Evolutionary conservation across 192 early-diverging fungal species (phyloP).

Genomic region (Coemansia sp.): DNA sequence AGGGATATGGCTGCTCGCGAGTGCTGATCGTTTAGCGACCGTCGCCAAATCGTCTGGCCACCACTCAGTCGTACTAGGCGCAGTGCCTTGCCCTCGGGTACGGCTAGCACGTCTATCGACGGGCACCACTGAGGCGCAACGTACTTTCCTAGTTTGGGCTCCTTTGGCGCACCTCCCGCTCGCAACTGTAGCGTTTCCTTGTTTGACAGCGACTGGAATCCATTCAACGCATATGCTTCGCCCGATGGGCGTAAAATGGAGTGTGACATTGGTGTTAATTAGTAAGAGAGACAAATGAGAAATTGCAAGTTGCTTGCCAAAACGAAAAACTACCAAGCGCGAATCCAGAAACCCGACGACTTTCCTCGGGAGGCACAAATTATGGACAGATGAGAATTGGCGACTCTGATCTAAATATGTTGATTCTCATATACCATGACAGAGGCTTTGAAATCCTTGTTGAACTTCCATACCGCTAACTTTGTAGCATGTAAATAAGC

Average conservation of each 20-base stretch:
- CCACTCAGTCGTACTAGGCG: slow-evolving; percentile 43
- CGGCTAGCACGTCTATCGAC: slow-evolving; percentile 33
- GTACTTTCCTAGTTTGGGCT: slow-evolving; percentile 2
- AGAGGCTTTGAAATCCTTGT: no score
- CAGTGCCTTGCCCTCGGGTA: slow-evolving; percentile 35
- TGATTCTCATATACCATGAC: no score
- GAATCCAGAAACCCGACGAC: no score
- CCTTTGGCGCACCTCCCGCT: slow-evolving; percentile 16
- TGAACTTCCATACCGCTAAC: no score
- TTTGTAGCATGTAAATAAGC: no score
- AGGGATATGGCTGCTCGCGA: not conserved
- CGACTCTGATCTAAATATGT: not conserved
- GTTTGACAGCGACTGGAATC: slow-evolving; percentile 38
- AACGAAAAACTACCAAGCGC: not conserved
- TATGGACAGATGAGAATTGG: not conserved
- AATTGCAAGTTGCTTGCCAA: not conserved
- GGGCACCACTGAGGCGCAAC: slow-evolving; percentile 39
- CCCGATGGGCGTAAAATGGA: not conserved
- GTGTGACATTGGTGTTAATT: not conserved
- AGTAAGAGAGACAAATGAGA: not conserved
- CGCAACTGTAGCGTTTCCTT: slow-evolving; percentile 23
- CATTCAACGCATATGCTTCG: slow-evolving; percentile 1
- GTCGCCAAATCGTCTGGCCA: slow-evolving; percentile 46
- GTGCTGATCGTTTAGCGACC: slow-evolving; percentile 11
- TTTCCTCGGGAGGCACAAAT: not conserved